These are phyloP conservation scores for Cucumis hystrix DNA, from an alignment of 306 rosid species.

Conservation along the genomic window DNA sequence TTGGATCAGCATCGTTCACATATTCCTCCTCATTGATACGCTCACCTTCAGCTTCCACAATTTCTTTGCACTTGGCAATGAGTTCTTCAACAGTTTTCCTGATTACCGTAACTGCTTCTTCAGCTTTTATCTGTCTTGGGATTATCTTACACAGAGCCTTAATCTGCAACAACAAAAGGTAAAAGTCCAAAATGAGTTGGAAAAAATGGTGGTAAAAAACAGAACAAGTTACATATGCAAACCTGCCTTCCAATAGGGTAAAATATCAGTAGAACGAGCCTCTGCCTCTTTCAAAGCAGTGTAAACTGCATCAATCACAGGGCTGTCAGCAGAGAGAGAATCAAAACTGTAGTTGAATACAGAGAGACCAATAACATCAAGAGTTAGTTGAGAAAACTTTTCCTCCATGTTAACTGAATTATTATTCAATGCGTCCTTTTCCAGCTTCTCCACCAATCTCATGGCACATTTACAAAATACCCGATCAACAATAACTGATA, in stretches of 20 bases:
- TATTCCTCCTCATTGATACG: conserved; percentile 70
- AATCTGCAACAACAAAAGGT: conserved; percentile 30
- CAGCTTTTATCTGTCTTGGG: conserved; percentile 91
- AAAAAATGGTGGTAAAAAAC: not conserved
- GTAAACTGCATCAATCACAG: conserved; percentile 86
- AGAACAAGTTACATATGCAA: not conserved
- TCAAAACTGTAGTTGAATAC: conserved; percentile 87
- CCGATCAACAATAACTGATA: conserved; percentile 74
- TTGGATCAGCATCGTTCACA: conserved; percentile 72
- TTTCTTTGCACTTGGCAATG: conserved; percentile 70
- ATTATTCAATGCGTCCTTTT: conserved; percentile 44
- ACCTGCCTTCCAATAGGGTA: conserved; percentile 91
- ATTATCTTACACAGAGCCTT: conserved; percentile 57
- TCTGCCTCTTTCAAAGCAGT: conserved; percentile 94
- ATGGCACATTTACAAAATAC: conserved; percentile 80
- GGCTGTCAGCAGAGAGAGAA: conserved; percentile 60
- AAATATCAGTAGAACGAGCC: conserved; percentile 83
- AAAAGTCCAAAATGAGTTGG: not conserved
- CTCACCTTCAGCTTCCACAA: conserved; percentile 89
- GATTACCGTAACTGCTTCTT: conserved; percentile 54
- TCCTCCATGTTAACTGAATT: conserved; percentile 83
- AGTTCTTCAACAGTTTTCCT: conserved; percentile 83
- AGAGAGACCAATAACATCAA: conserved; percentile 89
- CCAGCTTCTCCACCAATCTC: conserved; percentile 86
- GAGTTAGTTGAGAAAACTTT: conserved; percentile 78